Base-by-base conservation (phyloP, 1,284 basidiomycete genomes). In the Amylostereum areolatum region DNA sequence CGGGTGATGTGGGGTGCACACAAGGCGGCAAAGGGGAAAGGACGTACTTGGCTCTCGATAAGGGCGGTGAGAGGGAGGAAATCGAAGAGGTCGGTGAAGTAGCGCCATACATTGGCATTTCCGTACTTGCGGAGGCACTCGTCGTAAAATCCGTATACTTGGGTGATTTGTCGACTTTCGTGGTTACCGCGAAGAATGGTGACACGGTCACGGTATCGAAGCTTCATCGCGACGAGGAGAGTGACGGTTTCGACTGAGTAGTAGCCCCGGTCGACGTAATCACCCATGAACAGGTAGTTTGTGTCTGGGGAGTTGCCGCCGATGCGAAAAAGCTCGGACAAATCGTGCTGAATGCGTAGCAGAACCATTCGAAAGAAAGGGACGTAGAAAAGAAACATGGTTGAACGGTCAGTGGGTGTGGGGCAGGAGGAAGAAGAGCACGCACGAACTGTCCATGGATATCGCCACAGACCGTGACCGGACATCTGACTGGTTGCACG, bases 281-380 rank as follows among this genome's bases (percentile, higher is more conserved):
- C 96, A 42, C 97, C 97, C 97, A 99, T 99, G 78, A 99, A 99
- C 59, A 99, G 89, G 71, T 99, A 99, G 74, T 99, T 99, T 55
- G 97, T 98, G 74, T 99, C 97, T 52, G 96, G 97, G 40, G 95
- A 98, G 75, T 98, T 98, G 53, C 96, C 97, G 48, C 97, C 96
- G 66, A 99, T 99, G 50, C 95, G 89, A 76, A 99, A 99, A 43
- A 99, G 86, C 69, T 99, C 97, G 53, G 94, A 97, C 50, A 99
- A 86, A 75, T 99, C 97, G 71, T 98, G 95, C 95, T 98, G 53
- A 33, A 43, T n/a, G 37, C 12, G 44, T 25, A 24, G 41, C 36
- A 46, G 54, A 56, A 44, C 34, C 46, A 27, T 28, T 11, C 24
- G 42, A 41, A 33, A 36, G 31, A 28, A 32, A 52, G 39, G 48